Conservation (phyloP, 441 rosid species). For the Pelargonium australe region DNA sequence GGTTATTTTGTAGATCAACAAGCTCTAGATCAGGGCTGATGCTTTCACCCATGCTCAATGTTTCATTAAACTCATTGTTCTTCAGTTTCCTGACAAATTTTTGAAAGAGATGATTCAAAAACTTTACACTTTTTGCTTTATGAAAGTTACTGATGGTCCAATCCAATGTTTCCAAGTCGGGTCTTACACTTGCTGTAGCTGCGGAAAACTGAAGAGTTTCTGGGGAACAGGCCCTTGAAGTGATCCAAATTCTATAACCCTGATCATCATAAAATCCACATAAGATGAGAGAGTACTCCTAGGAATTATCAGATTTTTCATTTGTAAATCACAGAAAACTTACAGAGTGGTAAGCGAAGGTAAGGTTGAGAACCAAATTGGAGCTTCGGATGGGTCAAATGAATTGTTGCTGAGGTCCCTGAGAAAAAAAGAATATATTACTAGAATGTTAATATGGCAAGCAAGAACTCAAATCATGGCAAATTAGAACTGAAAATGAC, state of each 20-base stretch:
- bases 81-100: constrained; percentile 53
- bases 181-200: constrained; percentile 84
- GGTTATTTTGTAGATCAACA: constrained; percentile 73
- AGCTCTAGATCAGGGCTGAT: constrained; percentile 58
- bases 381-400: constrained; percentile 64
- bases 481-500: constrained; percentile 12
- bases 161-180: neutral
- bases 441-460: constrained; percentile 1
- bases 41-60: constrained; percentile 55
- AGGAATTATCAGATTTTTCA: constrained; percentile 6
- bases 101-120: constrained; percentile 8
- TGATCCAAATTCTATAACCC: constrained; percentile 70
- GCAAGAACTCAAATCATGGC: neutral
- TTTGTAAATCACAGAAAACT: constrained; percentile 23
- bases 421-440: constrained; percentile 20
- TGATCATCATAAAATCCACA: constrained; percentile 20
- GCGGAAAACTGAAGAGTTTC: constrained; percentile 62
- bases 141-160: neutral
- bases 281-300: constrained; percentile 13
- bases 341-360: constrained; percentile 81
- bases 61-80: constrained; percentile 62
- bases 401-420: constrained; percentile 90
- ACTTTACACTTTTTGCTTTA: constrained; percentile 7
- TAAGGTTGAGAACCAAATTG: constrained; percentile 77
- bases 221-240: constrained; percentile 64